Evolutionary conservation across 75 land plant species (phyloP).

Genomic region (Sequoia sempervirens): DNA sequence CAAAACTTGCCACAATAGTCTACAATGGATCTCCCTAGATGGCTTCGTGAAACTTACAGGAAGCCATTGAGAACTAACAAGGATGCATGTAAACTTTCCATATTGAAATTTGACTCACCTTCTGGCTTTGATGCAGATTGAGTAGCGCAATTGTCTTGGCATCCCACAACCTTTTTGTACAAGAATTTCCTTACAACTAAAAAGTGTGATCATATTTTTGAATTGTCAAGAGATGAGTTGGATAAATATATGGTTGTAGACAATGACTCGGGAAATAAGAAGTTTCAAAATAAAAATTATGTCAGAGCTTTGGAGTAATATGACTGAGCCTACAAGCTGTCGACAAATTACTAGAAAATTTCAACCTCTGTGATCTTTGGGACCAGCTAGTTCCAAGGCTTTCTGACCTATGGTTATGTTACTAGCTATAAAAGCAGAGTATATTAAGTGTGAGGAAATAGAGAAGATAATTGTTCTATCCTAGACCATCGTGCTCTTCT

Average conservation of each 20-base stretch:
- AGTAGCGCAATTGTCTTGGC: conserved; percentile 30
- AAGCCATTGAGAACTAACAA: conserved; percentile 8
- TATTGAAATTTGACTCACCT: background rate
- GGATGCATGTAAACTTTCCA: background rate
- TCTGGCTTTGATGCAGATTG: conserved; percentile 20
- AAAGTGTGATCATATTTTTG: conserved; percentile 73
- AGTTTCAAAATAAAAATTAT: too few relatives aligned
- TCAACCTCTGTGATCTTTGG: too few relatives aligned
- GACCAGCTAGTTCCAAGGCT: too few relatives aligned
- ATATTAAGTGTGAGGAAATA: too few relatives aligned
- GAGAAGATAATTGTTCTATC: too few relatives aligned
- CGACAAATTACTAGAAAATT: too few relatives aligned
- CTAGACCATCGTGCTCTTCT: too few relatives aligned
- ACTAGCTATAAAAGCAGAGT: too few relatives aligned
- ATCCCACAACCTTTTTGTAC: conserved; percentile 22
- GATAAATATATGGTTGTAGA: conserved; percentile 71
- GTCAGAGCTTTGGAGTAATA: too few relatives aligned
- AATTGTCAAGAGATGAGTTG: conserved; percentile 45
- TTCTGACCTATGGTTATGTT: too few relatives aligned
- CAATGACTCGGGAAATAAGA: conserved; percentile 65
- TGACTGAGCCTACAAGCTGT: too few relatives aligned
- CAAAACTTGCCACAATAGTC: background rate
- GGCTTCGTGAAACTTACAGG: conserved; percentile 8
- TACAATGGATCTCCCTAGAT: conserved; percentile 3
- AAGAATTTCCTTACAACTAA: conserved; percentile 51